Conservation (phyloP, 768 basidiomycete species). For the Suillus cothurnatus region DNA sequence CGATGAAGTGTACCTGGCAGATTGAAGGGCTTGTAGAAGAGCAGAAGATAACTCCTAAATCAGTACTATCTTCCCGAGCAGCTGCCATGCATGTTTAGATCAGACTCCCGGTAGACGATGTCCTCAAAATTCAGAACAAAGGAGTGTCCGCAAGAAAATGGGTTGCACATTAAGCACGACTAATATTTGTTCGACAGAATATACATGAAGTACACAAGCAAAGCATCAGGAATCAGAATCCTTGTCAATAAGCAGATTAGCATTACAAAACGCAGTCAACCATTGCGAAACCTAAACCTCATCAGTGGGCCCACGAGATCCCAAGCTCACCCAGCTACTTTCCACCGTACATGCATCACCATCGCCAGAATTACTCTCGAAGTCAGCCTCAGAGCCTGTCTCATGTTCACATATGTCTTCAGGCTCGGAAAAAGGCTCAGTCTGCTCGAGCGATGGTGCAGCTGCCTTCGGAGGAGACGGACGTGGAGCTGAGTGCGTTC, state of each 20-base stretch:
- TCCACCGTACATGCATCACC: conserved; percentile 51
- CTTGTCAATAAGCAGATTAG: neutral
- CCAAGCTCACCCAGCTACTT: conserved; percentile 74
- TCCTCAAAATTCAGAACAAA: neutral
- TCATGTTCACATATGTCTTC: conserved; percentile 34
- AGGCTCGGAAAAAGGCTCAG: conserved; percentile 15
- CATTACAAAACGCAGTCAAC: too few relatives aligned
- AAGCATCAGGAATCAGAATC: neutral
- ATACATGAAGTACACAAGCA: conserved; percentile 1
- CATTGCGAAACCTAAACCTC: conserved; percentile 7
- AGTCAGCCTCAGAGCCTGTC: conserved; percentile 64
- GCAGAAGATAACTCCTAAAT: neutral
- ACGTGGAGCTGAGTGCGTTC: neutral
- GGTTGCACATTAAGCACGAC: neutral
- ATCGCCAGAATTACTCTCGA: conserved; percentile 64
- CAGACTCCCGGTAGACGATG: neutral
- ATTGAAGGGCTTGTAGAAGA: neutral
- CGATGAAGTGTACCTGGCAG: neutral
- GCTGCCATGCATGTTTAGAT: neutral
- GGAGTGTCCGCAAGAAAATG: conserved; percentile 3
- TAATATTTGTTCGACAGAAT: conserved; percentile 3
- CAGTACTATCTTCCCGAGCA: neutral
- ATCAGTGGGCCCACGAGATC: conserved; percentile 23
- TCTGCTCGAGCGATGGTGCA: conserved; percentile 9
- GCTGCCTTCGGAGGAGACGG: neutral